phyloP scores from a whole-genome alignment of 2,329 filamentous ascomycete genomes.

The Ophiostoma tasmaniense region DNA sequence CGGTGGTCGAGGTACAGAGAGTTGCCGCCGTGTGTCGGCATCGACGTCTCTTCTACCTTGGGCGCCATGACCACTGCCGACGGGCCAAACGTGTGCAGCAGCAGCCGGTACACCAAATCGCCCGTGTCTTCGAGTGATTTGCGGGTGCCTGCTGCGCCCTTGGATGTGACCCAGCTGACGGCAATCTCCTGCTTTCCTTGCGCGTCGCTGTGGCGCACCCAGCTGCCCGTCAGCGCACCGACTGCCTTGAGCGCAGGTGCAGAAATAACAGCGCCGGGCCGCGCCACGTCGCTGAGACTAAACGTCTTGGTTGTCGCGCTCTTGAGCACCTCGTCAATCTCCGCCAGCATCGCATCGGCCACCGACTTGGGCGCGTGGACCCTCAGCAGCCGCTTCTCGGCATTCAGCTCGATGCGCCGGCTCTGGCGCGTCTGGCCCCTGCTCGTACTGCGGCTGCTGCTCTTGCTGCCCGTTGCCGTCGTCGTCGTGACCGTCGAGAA shows the following conservation, averaged over 20 bases:
- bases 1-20: constrained; percentile 22
- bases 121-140: constrained; percentile 29
- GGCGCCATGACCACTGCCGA: constrained; percentile 7
- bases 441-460: constrained; percentile 26
- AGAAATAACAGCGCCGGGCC: background rate
- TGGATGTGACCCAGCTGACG: constrained; percentile 17
- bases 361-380: constrained; percentile 31
- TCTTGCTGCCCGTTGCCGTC: constrained; percentile 23
- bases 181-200: constrained; percentile 3
- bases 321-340: constrained; percentile 28
- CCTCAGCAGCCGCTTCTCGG: constrained; percentile 25
- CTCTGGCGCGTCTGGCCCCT: constrained; percentile 12
- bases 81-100: constrained; percentile 30
- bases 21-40: background rate
- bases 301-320: constrained; percentile 18
- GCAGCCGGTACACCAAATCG: constrained; percentile 39
- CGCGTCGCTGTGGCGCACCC: constrained; percentile 26
- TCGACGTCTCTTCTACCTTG: background rate
- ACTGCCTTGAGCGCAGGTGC: constrained; percentile 28
- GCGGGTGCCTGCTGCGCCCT: background rate
- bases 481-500: constrained; percentile 14
- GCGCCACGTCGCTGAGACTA: constrained; percentile 4
- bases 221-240: constrained; percentile 31
- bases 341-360: constrained; percentile 29
- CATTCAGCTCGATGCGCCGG: constrained; percentile 30